Conservation (phyloP, 202 grass and related monocot genomes). For the Saccharum hybrid region DNA sequence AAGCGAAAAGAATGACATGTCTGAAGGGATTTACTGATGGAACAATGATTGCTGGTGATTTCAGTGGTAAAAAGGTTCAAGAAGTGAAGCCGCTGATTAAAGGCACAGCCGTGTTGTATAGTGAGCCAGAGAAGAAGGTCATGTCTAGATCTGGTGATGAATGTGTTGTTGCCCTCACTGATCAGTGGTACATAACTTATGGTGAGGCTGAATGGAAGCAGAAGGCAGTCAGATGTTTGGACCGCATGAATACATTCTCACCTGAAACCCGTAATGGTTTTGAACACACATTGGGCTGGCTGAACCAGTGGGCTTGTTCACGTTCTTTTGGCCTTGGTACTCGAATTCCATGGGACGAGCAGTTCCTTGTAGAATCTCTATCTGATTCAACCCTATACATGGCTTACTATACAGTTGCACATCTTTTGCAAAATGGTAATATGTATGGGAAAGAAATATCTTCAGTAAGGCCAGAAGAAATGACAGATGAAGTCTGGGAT, state of each 20-base stretch:
- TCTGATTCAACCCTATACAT: conserved; percentile 89
- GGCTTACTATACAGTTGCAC: conserved; percentile 79
- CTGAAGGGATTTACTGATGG: conserved; percentile 77
- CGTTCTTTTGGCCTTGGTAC: conserved; percentile 9
- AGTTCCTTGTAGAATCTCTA: conserved; percentile 60
- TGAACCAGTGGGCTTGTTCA: conserved; percentile 23
- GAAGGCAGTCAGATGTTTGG: conserved; percentile 58
- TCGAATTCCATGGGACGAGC: conserved; percentile 79
- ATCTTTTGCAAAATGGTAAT: conserved; percentile 78
- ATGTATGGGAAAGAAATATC: conserved; percentile 61
- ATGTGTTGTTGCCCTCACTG: conserved; percentile 78
- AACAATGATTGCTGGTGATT: conserved; percentile 68
- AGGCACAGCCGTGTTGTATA: conserved; percentile 42
- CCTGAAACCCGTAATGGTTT: conserved; percentile 71
- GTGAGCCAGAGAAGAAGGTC: conserved; percentile 61
- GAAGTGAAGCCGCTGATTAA: conserved; percentile 77
- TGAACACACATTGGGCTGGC: conserved; percentile 81
- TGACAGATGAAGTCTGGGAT: conserved; percentile 75
- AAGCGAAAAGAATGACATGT: conserved; percentile 71
- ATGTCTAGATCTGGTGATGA: conserved; percentile 79
- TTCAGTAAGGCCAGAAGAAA: conserved; percentile 50
- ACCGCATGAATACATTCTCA: conserved; percentile 59
- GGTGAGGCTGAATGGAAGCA: conserved; percentile 70
- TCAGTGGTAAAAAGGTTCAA: conserved; percentile 57
- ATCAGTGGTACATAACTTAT: conserved; percentile 78